Conservation (phyloP, 139 green algal species). For the Pleodorina starrii region DNA sequence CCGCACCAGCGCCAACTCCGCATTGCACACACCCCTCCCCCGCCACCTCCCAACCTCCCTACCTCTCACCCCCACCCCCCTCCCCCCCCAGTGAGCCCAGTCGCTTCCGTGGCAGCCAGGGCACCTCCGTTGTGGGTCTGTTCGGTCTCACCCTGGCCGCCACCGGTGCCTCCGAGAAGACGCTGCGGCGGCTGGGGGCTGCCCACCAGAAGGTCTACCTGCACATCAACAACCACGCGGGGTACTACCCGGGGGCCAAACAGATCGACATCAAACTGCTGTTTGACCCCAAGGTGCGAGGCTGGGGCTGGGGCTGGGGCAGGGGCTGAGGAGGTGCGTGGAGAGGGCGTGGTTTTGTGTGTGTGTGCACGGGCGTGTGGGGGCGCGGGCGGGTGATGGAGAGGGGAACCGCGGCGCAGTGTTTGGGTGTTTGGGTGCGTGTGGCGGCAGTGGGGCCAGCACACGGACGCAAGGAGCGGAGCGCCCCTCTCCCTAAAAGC, state of each 20-base stretch:
- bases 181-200: constrained; percentile 45
- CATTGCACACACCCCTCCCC: too few species aligned
- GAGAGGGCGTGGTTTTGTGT: background rate
- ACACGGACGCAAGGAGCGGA: too few species aligned
- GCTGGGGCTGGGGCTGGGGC: background rate
- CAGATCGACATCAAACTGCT: constrained; percentile 72
- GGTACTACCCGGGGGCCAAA: constrained; percentile 72
- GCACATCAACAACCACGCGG: constrained; percentile 69
- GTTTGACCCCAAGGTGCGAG: constrained; percentile 55
- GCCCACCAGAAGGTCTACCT: constrained; percentile 67
- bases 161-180: constrained; percentile 70
- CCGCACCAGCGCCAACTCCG: too few species aligned
- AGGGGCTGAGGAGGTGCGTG: constrained; percentile 18
- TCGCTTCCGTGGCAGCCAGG: constrained; percentile 66
- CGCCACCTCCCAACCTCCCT: too few species aligned
- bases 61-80: too few species aligned
- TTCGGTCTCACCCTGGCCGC: constrained; percentile 63
- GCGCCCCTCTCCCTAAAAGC: too few species aligned
- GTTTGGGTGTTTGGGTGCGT: background rate
- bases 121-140: constrained; percentile 64
- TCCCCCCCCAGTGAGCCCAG: constrained; percentile 14
- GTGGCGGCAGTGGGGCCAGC: background rate
- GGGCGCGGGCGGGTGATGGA: too few species aligned
- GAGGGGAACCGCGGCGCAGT: too few species aligned
- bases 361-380: background rate